Conservation (phyloP, 1,139 yeast genomes). For the Yarrowia galli region DNA sequence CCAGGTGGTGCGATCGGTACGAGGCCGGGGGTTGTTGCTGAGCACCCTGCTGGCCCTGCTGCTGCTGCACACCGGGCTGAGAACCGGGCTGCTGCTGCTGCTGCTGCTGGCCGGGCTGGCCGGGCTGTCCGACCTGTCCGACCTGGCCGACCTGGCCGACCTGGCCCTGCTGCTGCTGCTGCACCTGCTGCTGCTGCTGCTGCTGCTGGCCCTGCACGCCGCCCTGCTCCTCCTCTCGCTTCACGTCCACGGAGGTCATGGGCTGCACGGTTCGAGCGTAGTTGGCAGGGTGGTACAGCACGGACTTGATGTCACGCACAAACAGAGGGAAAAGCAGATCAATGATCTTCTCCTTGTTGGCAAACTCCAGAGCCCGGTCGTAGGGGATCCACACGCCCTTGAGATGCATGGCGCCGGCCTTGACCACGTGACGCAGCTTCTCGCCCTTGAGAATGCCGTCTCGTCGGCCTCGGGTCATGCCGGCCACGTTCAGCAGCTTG, state of each 20-base stretch:
- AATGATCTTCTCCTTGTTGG: constrained; percentile 86
- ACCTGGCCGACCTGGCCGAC: constrained; percentile 21
- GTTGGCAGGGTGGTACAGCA: constrained; percentile 55
- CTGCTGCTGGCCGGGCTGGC: constrained; percentile 19
- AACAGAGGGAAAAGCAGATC: constrained; percentile 86
- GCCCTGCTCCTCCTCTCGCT: constrained; percentile 42
- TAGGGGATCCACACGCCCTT: constrained; percentile 99
- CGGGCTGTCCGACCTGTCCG: constrained; percentile 2
- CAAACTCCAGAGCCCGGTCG: constrained; percentile 90
- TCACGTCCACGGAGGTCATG: constrained; percentile 46
- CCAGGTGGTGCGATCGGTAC: constrained; percentile 37
- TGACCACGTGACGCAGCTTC: constrained; percentile 88
- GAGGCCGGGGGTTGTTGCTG: constrained; percentile 26
- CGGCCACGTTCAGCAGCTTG: constrained; percentile 87
- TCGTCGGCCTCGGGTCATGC: constrained; percentile 94
- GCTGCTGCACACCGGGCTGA: constrained; percentile 10
- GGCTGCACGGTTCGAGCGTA: constrained; percentile 50
- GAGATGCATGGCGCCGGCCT: constrained; percentile 95
- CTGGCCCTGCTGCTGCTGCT: constrained; percentile 2
- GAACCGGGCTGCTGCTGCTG: constrained; percentile 16
- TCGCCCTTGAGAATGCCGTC: constrained; percentile 93
- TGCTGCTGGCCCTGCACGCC: constrained; percentile 41
- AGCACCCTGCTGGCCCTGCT: constrained; percentile 1
- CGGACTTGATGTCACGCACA: constrained; percentile 83
- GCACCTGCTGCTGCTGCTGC: constrained; percentile 29